These are phyloP conservation scores for Aspergillus caelatus DNA, from an alignment of 2,329 filamentous ascomycete species.

Conservation along the genomic window DNA sequence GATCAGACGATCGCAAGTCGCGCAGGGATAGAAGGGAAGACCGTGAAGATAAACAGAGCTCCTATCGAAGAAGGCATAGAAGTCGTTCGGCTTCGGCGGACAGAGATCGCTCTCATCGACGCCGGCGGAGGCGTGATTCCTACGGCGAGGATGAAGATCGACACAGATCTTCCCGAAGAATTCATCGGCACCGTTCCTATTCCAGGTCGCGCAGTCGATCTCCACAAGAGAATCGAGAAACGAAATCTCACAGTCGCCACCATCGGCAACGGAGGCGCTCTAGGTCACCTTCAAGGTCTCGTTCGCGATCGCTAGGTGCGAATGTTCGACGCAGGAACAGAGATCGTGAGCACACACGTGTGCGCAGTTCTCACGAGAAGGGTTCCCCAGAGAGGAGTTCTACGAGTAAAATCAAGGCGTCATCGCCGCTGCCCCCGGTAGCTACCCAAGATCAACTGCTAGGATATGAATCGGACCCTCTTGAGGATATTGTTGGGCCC, in stretches of 20 bases:
- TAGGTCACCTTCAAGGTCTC: constrained; percentile 23
- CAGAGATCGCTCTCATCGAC: constrained; percentile 27
- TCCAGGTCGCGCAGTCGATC: constrained; percentile 28
- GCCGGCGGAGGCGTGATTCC: constrained; percentile 26
- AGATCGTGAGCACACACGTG: constrained; percentile 10
- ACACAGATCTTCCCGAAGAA: constrained; percentile 20
- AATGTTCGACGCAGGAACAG: constrained; percentile 19
- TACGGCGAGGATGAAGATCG: constrained; percentile 22
- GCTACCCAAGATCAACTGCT: constrained; percentile 10
- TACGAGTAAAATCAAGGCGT: neutral
- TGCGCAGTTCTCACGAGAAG: too few species aligned
- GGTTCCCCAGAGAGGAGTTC: constrained; percentile 10
- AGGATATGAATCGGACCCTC: constrained; percentile 64
- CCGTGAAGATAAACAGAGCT: constrained; percentile 26
- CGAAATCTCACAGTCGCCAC: constrained; percentile 16
- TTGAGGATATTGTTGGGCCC: constrained; percentile 77
- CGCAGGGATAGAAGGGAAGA: constrained; percentile 26
- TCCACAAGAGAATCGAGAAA: constrained; percentile 15
- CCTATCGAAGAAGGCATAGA: constrained; percentile 32
- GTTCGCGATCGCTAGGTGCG: constrained; percentile 20
- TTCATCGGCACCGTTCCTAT: constrained; percentile 20
- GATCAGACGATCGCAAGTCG: constrained; percentile 22
- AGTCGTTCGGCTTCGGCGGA: constrained; percentile 31
- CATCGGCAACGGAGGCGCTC: constrained; percentile 21
- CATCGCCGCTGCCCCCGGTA: neutral